phyloP scores from a whole-genome alignment of 208 protist genomes.

The Lotmaria passim region DNA sequence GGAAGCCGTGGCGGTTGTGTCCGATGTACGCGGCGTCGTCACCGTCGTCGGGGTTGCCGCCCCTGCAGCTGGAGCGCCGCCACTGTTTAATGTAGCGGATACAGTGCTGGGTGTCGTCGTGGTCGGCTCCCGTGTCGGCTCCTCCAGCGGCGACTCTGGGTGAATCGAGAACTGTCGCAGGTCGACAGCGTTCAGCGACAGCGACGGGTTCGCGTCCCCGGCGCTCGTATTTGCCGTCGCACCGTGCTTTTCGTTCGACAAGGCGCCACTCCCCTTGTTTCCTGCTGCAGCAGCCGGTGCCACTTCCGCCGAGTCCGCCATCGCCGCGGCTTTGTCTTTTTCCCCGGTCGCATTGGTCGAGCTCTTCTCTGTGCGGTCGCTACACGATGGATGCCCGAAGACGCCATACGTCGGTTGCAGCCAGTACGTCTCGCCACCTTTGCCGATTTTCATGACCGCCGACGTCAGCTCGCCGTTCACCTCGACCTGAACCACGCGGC shows the following conservation, averaged over 20 bases:
- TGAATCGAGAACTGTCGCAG: constrained; percentile 17
- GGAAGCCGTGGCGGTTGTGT: too few species aligned
- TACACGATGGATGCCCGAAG: constrained; percentile 2
- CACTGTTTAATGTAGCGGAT: neutral
- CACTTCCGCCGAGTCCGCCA: neutral
- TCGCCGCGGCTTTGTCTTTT: neutral
- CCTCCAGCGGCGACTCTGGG: neutral
- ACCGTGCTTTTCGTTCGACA: neutral
- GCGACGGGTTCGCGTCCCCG: constrained; percentile 4
- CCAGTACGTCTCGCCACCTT: constrained; percentile 95
- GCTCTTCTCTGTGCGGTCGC: neutral
- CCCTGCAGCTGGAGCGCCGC: neutral
- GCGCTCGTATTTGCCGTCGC: neutral
- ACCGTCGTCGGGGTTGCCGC: too few species aligned
- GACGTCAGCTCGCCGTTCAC: constrained; percentile 93
- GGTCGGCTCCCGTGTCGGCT: neutral
- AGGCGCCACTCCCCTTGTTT: neutral
- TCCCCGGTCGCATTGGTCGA: neutral
- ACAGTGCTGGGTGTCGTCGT: neutral
- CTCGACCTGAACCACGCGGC: constrained; percentile 94
- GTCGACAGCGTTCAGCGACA: constrained; percentile 7
- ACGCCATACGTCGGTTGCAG: constrained; percentile 64
- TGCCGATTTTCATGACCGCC: constrained; percentile 96
- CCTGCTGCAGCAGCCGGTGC: neutral
- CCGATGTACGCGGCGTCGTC: too few species aligned